Evolutionary conservation across 495 filamentous ascomycete genomes (phyloP).

Genomic region (Achaetomiella virescens): DNA sequence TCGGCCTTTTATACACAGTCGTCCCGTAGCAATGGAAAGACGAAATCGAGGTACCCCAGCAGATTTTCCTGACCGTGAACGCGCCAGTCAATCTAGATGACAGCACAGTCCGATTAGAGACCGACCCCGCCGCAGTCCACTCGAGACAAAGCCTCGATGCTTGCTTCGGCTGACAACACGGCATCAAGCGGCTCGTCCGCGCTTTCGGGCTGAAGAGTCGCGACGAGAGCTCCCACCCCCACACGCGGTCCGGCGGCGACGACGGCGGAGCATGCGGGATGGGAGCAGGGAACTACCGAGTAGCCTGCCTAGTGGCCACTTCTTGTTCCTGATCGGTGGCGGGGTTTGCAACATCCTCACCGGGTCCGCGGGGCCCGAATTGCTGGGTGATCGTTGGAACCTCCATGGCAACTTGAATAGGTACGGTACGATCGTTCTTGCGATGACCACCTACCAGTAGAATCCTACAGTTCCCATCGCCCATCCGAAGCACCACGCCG

Average conservation of each 20-base stretch:
- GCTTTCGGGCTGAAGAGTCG: slow-evolving; percentile 2
- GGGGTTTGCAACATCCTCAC: not conserved
- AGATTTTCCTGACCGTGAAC: too few species aligned
- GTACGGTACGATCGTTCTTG: too few species aligned
- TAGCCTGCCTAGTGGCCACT: not conserved
- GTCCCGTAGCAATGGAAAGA: too few species aligned
- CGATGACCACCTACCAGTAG: too few species aligned
- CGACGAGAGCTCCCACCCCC: not conserved
- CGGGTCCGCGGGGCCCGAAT: not conserved
- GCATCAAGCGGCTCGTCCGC: not conserved
- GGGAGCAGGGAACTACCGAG: not conserved
- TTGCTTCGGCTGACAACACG: not conserved
- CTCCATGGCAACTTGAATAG: too few species aligned
- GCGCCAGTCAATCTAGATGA: too few species aligned
- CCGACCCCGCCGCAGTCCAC: too few species aligned
- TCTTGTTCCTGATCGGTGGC: not conserved
- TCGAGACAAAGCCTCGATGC: not conserved
- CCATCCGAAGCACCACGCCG: too few species aligned
- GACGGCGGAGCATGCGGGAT: not conserved
- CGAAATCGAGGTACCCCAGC: too few species aligned
- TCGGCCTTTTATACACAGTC: too few species aligned
- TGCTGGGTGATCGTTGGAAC: not conserved
- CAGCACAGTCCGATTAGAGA: too few species aligned
- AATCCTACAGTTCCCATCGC: too few species aligned
- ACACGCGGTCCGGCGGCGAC: slow-evolving; percentile 2